phyloP scores from a whole-genome alignment of 2,329 filamentous ascomycete genomes.

The Xylariaceae sp. region DNA sequence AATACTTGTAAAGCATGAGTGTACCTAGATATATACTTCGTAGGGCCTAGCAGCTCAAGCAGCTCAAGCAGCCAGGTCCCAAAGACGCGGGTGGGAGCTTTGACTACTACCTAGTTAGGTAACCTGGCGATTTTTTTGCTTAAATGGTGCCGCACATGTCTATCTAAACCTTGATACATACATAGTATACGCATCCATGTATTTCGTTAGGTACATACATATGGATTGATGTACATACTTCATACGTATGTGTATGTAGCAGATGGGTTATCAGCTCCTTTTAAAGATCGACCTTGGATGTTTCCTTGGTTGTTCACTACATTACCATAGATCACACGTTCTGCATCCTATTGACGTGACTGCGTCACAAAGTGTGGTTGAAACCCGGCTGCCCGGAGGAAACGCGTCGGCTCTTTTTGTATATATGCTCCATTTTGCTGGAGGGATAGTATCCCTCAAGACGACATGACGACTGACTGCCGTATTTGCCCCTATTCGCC shows the following conservation, averaged over 20 bases:
- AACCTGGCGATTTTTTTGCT: not conserved
- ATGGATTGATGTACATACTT: too few species aligned
- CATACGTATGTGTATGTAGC: too few species aligned
- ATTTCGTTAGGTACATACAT: too few species aligned
- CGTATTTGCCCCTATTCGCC: not conserved
- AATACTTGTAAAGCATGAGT: not conserved
- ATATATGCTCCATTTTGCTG: not conserved
- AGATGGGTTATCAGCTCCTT: not conserved
- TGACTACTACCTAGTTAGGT: too few species aligned
- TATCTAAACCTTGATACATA: not conserved
- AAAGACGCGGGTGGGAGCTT: not conserved
- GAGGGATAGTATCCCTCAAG: not conserved
- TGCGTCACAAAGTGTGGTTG: not conserved
- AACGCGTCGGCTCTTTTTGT: not conserved
- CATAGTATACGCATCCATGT: too few species aligned
- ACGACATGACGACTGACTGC: too few species aligned
- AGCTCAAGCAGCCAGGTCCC: not conserved
- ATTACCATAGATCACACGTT: not conserved
- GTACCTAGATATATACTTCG: not conserved
- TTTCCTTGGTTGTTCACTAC: not conserved
- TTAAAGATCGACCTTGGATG: not conserved
- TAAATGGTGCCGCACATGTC: not conserved
- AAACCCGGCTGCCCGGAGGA: not conserved
- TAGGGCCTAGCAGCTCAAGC: not conserved
- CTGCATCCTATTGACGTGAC: not conserved